Evolutionary conservation across 164 flowering plant genomes (phyloP).

Genomic region (Taxillus chinensis): DNA sequence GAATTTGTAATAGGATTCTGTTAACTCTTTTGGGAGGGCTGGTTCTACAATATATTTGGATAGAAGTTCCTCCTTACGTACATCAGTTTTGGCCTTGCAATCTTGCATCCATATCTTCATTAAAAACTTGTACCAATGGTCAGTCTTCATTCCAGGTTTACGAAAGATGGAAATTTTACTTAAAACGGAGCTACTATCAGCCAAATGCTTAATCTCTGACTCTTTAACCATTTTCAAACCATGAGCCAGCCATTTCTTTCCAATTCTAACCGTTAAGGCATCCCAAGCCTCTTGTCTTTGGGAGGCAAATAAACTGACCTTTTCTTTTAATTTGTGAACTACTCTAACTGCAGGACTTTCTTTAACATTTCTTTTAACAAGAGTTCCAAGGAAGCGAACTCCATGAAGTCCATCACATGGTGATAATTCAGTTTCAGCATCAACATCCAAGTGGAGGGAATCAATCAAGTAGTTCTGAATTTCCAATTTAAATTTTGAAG

Average conservation of each 20-base stretch:
- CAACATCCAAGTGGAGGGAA: conserved; percentile 43
- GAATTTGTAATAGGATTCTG: conserved; percentile 64
- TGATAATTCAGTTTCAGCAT: conserved; percentile 25
- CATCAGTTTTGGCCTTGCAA: conserved; percentile 35
- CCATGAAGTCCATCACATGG: conserved; percentile 32
- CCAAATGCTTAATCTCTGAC: conserved; percentile 68
- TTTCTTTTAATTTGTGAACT: conserved; percentile 85
- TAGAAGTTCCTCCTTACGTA: conserved; percentile 40
- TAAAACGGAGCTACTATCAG: conserved; percentile 44
- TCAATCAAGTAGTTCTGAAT: conserved; percentile 33
- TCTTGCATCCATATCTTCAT: conserved; percentile 82
- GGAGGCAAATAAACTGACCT: conserved; percentile 53
- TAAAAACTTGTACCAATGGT: conserved; percentile 82
- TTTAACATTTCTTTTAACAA: conserved; percentile 29
- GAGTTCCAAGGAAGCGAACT: conserved; percentile 51
- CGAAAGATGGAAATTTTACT: conserved; percentile 55
- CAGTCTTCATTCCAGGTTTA: conserved; percentile 85
- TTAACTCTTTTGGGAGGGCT: conserved; percentile 59
- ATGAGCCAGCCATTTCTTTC: conserved; percentile 80
- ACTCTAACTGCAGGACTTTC: conserved; percentile 57
- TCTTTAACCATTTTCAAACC: conserved; percentile 84
- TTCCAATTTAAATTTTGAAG: conserved; percentile 41
- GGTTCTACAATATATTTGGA: conserved; percentile 68
- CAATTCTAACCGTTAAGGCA: conserved; percentile 51
- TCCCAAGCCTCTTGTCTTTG: conserved; percentile 78